Percentiles rank a stretch among this genome's conserved stretches.
phyloP scores from a whole-genome alignment of 148 eudicot genomes.

The Dysphania ambrosioides region DNA sequence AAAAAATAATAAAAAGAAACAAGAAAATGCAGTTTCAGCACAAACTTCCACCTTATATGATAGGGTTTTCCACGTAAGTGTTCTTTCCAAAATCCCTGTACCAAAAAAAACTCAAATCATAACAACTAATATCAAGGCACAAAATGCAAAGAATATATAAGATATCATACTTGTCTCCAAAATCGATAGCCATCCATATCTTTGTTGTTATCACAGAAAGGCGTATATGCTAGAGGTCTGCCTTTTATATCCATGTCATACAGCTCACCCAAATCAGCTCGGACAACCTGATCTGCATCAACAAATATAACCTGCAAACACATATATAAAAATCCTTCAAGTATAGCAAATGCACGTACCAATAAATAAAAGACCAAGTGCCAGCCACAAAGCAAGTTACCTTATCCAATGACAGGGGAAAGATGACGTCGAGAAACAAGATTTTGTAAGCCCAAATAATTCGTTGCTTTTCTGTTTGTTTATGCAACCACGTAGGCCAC shows the following conservation, averaged over 20 bases:
- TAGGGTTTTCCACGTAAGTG: slow-evolving; percentile 93
- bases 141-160: background rate
- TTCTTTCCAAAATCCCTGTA: slow-evolving; percentile 96
- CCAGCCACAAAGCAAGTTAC: slow-evolving; percentile 29
- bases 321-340: background rate
- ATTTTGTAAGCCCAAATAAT: slow-evolving; percentile 98
- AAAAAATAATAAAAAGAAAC: background rate
- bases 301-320: slow-evolving; percentile 92
- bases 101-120: too few relatives aligned
- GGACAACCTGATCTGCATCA: slow-evolving; percentile 91
- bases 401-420: slow-evolving; percentile 89
- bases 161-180: slow-evolving; percentile 75
- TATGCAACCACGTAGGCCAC: slow-evolving; percentile 98
- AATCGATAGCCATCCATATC: slow-evolving; percentile 98
- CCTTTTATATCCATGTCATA: slow-evolving; percentile 98
- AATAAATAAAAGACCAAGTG: background rate
- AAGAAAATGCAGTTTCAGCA: background rate
- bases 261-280: slow-evolving; percentile 97
- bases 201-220: slow-evolving; percentile 91
- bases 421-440: slow-evolving; percentile 94
- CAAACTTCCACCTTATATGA: slow-evolving; percentile 69
- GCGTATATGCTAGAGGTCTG: slow-evolving; percentile 88
- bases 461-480: slow-evolving; percentile 90
- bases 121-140: background rate
- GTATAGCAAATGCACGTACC: background rate